These are phyloP conservation scores for Pleurotus citrinopileatus DNA, from an alignment of 768 basidiomycete species.

Conservation along the genomic window DNA sequence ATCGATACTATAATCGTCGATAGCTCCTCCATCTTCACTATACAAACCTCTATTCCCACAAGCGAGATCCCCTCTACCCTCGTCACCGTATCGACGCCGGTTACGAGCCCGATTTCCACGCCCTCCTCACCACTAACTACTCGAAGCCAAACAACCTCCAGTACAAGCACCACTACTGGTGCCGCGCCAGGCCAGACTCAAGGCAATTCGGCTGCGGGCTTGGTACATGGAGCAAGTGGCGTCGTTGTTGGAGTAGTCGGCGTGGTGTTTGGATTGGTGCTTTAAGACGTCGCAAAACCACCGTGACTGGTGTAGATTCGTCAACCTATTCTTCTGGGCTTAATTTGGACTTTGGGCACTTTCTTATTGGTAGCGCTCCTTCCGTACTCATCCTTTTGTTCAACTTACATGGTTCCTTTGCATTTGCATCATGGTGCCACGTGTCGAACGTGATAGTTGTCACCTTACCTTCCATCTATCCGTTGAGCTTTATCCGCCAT, in stretches of 20 bases:
- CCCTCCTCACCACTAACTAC: not conserved
- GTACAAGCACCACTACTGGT: not conserved
- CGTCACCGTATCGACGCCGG: not conserved
- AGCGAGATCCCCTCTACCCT: not conserved
- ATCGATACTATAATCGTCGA: not conserved
- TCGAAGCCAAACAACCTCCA: not conserved
- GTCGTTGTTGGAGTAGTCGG: slow-evolving; percentile 1
- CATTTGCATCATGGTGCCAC: too few relatives aligned
- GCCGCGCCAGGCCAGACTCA: not conserved
- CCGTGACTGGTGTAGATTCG: too few relatives aligned
- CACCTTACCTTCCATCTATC: too few relatives aligned
- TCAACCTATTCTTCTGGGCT: too few relatives aligned
- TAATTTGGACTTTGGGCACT: too few relatives aligned
- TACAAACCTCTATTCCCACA: not conserved
- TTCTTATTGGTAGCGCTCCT: too few relatives aligned
- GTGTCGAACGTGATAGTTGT: too few relatives aligned
- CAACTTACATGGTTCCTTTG: too few relatives aligned
- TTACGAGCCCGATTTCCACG: not conserved
- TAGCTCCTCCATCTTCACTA: not conserved
- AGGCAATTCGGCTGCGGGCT: not conserved
- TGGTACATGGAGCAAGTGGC: not conserved
- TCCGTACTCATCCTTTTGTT: too few relatives aligned
- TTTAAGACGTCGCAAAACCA: too few relatives aligned
- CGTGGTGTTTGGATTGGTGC: slow-evolving; percentile 5
- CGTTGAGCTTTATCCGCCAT: too few relatives aligned